These are phyloP conservation scores for Neurospora terricola DNA, from an alignment of 495 filamentous ascomycete genomes.

Conservation along the genomic window DNA sequence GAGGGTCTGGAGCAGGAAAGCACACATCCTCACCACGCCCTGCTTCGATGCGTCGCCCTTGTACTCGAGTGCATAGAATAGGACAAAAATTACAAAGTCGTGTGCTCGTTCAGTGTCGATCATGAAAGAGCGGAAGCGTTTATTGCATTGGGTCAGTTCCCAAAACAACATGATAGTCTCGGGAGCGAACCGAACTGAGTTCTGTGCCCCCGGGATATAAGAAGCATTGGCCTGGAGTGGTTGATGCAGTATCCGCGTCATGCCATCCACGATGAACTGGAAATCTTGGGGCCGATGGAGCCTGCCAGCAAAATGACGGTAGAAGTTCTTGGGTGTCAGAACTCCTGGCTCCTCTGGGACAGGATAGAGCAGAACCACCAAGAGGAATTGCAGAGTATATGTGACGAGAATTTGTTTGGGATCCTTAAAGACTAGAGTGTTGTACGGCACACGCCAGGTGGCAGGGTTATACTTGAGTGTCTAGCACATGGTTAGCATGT, in stretches of 20 bases:
- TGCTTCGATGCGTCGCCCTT: slow-evolving; percentile 79
- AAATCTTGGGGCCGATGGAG: slow-evolving; percentile 93
- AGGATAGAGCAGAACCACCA: slow-evolving; percentile 80
- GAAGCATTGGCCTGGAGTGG: slow-evolving; percentile 80
- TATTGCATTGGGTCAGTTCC: slow-evolving; percentile 96
- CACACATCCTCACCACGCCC: slow-evolving; percentile 90
- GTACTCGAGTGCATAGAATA: slow-evolving; percentile 89
- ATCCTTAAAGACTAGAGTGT: slow-evolving; percentile 88
- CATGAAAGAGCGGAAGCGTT: slow-evolving; percentile 92
- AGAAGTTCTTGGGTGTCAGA: slow-evolving; percentile 67
- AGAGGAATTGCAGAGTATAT: slow-evolving; percentile 83
- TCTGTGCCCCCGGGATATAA: slow-evolving; percentile 81
- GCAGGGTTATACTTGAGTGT: slow-evolving; percentile 95
- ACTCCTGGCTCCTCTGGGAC: slow-evolving; percentile 66
- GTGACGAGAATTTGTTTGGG: slow-evolving; percentile 87
- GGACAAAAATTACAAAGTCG: slow-evolving; percentile 81
- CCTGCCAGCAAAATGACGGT: slow-evolving; percentile 83
- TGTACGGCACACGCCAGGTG: slow-evolving; percentile 89
- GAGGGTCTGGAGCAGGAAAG: slow-evolving; percentile 90
- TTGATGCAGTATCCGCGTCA: slow-evolving; percentile 88
- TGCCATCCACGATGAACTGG: slow-evolving; percentile 93
- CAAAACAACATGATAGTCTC: slow-evolving; percentile 98
- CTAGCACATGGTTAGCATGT: slow-evolving; percentile 32
- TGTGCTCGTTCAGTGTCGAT: slow-evolving; percentile 90
- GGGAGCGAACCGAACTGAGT: slow-evolving; percentile 75